Conservation (phyloP, 129 eudicot genomes). For the Helianthus tuberosus region DNA sequence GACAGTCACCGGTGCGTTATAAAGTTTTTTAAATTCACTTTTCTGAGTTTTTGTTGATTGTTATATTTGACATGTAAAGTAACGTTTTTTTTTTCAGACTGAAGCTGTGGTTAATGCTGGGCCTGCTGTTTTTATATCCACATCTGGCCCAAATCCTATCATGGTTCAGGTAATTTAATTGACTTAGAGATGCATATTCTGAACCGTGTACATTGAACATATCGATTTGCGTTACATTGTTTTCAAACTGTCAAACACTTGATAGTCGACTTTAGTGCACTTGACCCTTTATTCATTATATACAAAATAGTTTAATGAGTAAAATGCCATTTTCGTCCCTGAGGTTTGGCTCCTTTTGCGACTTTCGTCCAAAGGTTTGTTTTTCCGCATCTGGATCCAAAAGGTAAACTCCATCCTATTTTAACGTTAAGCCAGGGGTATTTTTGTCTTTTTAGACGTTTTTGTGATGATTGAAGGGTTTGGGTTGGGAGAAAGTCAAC, state of each 20-base stretch:
- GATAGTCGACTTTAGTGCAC: background rate
- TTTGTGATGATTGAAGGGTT: too few species aligned
- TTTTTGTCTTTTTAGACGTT: too few species aligned
- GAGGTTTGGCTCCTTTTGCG: too few species aligned
- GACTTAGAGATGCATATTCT: background rate
- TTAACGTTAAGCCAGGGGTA: too few species aligned
- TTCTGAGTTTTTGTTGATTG: background rate
- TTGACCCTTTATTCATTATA: background rate
- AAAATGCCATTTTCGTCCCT: too few species aligned
- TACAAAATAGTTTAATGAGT: too few species aligned
- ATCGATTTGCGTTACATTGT: background rate
- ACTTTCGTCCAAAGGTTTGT: too few species aligned
- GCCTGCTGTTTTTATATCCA: conserved; percentile 75
- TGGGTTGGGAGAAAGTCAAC: too few species aligned
- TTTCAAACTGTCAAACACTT: background rate
- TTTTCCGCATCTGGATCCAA: too few species aligned
- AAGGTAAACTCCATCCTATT: too few species aligned
- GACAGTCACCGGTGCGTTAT: conserved; percentile 63
- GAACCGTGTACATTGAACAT: background rate
- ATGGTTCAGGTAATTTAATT: conserved; percentile 72
- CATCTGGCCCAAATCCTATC: conserved; percentile 82
- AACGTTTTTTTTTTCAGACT: conserved; percentile 34
- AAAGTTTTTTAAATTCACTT: background rate
- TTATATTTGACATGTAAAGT: background rate
- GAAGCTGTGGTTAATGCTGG: conserved; percentile 86